Conservation (phyloP, 2,329 filamentous ascomycete genomes). For the Pseudovirgaria hyperparasitica region DNA sequence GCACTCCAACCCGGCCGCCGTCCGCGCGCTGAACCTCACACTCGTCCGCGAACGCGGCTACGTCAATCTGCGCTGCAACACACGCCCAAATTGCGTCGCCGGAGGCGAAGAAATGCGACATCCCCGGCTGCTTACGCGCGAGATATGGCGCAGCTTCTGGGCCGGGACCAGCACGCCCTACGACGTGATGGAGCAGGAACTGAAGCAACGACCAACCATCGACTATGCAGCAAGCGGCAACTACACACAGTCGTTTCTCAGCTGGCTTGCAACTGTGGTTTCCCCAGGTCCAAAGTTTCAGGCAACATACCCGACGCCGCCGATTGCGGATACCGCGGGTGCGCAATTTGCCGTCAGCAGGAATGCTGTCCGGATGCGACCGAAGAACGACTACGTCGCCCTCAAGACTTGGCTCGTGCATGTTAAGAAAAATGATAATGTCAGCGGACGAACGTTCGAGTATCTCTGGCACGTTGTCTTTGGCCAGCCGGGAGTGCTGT, state of each 20-base stretch:
- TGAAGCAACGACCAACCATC: too few relatives aligned
- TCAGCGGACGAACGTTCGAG: constrained; percentile 13
- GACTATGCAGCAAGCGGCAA: constrained; percentile 7
- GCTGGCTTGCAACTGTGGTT: too few relatives aligned
- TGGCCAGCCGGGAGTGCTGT: constrained; percentile 12
- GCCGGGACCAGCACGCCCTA: constrained; percentile 4
- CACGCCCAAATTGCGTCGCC: constrained; percentile 22
- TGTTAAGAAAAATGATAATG: constrained; percentile 16
- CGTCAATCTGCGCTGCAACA: constrained; percentile 26
- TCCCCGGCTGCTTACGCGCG: constrained; percentile 8
- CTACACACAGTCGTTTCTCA: too few relatives aligned
- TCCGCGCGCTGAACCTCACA: constrained; percentile 19
- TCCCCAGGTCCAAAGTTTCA: constrained; percentile 6
- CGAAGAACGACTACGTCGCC: constrained; percentile 16
- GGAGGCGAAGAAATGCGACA: constrained; percentile 18
- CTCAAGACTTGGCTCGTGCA: constrained; percentile 13
- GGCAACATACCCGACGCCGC: constrained; percentile 8
- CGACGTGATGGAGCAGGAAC: too few relatives aligned
- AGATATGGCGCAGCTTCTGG: neutral
- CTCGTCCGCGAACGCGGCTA: constrained; percentile 26
- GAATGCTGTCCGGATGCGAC: constrained; percentile 13
- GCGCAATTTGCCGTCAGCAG: constrained; percentile 21
- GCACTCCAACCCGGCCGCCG: constrained; percentile 5
- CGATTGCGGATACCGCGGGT: too few relatives aligned
- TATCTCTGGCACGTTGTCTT: constrained; percentile 17